phyloP scores from a whole-genome alignment of 148 eudicot species.

The Hydrangea macrophylla region DNA sequence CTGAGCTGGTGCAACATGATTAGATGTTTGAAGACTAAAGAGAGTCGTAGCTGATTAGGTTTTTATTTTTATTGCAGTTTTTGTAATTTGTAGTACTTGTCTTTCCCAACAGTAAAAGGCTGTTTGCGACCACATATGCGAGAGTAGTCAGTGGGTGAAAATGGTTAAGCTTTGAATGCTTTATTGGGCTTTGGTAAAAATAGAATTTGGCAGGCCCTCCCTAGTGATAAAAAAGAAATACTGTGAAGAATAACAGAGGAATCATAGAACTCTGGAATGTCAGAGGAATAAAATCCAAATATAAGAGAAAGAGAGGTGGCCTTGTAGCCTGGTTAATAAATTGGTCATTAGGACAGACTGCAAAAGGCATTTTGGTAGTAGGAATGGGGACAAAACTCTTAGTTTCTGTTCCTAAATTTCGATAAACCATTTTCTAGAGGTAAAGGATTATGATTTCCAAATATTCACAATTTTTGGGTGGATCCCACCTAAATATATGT shows the following conservation, averaged over 20 bases:
- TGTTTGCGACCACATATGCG: slow-evolving; percentile 19
- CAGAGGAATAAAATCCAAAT: slow-evolving; percentile 3
- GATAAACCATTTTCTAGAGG: not conserved
- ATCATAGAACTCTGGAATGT: slow-evolving; percentile 15
- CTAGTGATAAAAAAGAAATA: not conserved
- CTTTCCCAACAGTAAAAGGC: slow-evolving; percentile 15
- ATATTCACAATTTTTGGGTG: not conserved
- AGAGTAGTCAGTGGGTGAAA: slow-evolving; percentile 5
- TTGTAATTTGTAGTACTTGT: not conserved
- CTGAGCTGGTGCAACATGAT: not conserved
- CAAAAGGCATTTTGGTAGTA: slow-evolving; percentile 5
- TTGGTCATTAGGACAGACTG: not conserved
- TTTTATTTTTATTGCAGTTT: not conserved
- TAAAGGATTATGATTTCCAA: slow-evolving; percentile 3
- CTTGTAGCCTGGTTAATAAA: not conserved
- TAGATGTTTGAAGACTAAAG: not conserved
- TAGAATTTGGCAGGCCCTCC: slow-evolving; percentile 17
- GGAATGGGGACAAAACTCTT: slow-evolving; percentile 16
- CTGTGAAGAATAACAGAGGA: not conserved
- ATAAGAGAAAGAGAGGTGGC: not conserved
- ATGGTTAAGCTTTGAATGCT: slow-evolving; percentile 12
- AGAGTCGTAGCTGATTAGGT: not conserved
- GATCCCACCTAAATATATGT: slow-evolving; percentile 1
- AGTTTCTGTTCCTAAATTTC: slow-evolving; percentile 7
- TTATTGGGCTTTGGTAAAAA: slow-evolving; percentile 22